Evolutionary conservation across 495 filamentous ascomycete species (phyloP), one percentile per base, ranked within the genome.

Genomic region (Hypoxylon rickii): DNA sequence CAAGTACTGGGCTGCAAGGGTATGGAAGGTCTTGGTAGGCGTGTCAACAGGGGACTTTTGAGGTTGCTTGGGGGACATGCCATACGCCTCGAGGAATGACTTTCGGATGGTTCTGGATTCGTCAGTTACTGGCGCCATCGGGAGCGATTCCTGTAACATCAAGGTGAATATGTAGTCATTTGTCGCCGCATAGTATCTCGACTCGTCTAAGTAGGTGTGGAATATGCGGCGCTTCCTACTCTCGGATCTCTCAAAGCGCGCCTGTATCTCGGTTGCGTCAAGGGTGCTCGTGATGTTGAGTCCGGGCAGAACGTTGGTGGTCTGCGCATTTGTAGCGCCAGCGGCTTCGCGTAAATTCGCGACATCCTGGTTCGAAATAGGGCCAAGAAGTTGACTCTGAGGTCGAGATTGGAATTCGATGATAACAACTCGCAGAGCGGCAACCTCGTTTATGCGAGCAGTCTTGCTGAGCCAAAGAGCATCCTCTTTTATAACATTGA

Each of bases 401-500:
- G 89, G 76, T 26, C 91, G 81, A 26, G 77, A 79, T 68, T 96
- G 92, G 82, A 87, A 90, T 80, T 98, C 94, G 16, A 93, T 68
- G 18, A 95, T 73, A 6, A 84, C 83, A 33, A 96, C 81, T 39
- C 95, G 81, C 45, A 98, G 79, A 37, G 94, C 92, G 5, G 84
- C 80, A 15, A 95, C 76, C 72, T 96, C 88, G 70, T 94, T 87
- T 52, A 97, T 85, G 11, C 80, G 79, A 10, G 86, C 83, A 53
- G 82, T 80, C 49, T 88, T 79, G 66, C 88, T 92, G 43, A 98
- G 76, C 90, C 92, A 96, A 32, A 88, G 70, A 29, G 90, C 83
- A 70, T 96, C 94, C 18, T 83, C 80, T 71, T 95, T 96, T 64
- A 97, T 85, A 70, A 90, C 79, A 18, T 87, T 83, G 40, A 97